Evolutionary conservation across 345 rosid genomes (phyloP).

Genomic region (Anastatica hierochuntica): DNA sequence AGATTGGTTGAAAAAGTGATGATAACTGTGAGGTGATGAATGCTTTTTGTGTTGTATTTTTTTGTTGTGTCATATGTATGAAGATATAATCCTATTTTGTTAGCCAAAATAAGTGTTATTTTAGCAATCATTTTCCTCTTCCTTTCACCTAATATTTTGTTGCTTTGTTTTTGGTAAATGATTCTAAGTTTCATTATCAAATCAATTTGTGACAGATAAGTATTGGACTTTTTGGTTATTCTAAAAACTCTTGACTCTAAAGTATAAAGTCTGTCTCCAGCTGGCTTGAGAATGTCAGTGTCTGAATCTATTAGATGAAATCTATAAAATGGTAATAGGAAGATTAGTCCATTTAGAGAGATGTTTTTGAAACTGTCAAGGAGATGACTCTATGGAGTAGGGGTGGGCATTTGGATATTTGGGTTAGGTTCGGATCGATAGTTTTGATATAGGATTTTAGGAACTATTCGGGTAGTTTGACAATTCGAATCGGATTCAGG

Average conservation of each 20-base stretch:
- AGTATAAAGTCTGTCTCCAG: not conserved
- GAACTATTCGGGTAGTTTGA: no score
- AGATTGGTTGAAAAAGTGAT: constrained; percentile 11
- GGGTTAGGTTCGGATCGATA: no score
- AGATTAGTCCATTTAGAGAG: not conserved
- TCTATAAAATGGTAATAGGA: not conserved
- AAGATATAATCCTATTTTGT: not conserved
- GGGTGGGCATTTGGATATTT: no score
- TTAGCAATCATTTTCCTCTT: not conserved
- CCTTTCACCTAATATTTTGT: not conserved
- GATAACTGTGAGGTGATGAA: constrained; percentile 9
- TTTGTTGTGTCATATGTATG: not conserved
- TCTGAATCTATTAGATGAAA: not conserved
- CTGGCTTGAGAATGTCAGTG: not conserved
- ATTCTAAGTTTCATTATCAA: not conserved
- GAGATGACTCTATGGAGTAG: no score
- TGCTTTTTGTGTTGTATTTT: not conserved
- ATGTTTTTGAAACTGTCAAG: not conserved
- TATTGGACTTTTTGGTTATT: not conserved
- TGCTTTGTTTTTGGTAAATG: not conserved
- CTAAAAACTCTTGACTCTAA: not conserved
- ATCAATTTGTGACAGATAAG: not conserved
- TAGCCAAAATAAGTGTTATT: not conserved
- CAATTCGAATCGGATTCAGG: no score
- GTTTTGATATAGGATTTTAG: no score